A percentile compares a stretch with the other conserved stretches of the same genome.
Evolutionary conservation across 176 grass and related monocot species (phyloP).

Genomic region (Lolium rigidum): DNA sequence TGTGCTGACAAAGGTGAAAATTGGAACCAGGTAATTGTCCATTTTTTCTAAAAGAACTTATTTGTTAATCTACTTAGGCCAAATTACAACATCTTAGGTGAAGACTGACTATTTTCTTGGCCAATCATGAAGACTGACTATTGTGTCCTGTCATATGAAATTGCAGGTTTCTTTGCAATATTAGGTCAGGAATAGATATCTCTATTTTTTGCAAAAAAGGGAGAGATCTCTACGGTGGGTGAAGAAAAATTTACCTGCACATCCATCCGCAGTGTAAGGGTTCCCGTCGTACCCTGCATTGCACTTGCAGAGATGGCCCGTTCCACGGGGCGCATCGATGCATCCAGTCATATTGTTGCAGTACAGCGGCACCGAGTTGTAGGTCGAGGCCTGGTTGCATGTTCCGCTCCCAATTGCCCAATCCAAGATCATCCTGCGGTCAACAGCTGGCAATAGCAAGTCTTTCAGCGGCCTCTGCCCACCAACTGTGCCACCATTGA

Average conservation of each 20-base stretch:
- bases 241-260: constrained; percentile 27
- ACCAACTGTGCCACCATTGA: background rate
- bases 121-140: background rate
- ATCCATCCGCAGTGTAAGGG: constrained; percentile 14
- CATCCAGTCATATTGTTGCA: constrained; percentile 31
- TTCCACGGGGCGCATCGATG: constrained; percentile 13
- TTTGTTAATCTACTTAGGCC: background rate
- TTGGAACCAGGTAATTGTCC: background rate
- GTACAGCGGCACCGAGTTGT: background rate
- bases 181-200: background rate
- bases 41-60: background rate
- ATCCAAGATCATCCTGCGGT: constrained; percentile 46
- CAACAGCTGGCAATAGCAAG: background rate
- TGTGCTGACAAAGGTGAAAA: background rate
- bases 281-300: constrained; percentile 18
- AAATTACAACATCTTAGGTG: background rate
- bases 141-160: background rate
- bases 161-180: background rate
- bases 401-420: constrained; percentile 4
- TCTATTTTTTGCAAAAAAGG: background rate
- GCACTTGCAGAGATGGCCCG: constrained; percentile 40
- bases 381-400: background rate
- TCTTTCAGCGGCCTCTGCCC: background rate
- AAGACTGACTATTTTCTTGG: background rate
- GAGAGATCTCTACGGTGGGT: background rate